Evolutionary conservation across 2,329 filamentous ascomycete species (phyloP).

Genomic region (Thyridium curvatum): DNA sequence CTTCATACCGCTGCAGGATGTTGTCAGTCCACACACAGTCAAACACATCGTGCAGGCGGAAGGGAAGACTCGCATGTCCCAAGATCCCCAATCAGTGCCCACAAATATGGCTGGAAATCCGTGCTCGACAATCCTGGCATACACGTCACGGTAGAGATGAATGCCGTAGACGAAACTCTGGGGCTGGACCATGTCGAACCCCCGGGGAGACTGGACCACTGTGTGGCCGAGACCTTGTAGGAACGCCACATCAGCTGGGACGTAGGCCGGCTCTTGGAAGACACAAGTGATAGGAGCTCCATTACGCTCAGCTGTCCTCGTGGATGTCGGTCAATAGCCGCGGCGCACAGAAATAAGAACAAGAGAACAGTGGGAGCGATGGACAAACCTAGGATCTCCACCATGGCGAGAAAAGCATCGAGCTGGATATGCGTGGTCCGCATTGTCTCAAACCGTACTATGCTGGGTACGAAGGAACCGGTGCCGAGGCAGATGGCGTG

Average conservation of each 20-base stretch:
- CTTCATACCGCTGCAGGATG: neutral
- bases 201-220: conserved; percentile 44
- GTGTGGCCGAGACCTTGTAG: conserved; percentile 47
- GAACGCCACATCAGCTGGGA: conserved; percentile 40
- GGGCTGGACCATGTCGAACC: conserved; percentile 40
- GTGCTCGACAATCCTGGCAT: conserved; percentile 39
- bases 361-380: neutral
- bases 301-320: conserved; percentile 16
- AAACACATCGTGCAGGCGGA: too few species aligned
- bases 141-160: conserved; percentile 51
- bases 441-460: conserved; percentile 37
- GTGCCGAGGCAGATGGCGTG: conserved; percentile 48
- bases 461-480: conserved; percentile 46
- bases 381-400: conserved; percentile 33
- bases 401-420: conserved; percentile 42
- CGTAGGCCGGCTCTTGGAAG: conserved; percentile 51
- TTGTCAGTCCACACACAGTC: neutral
- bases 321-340: too few species aligned
- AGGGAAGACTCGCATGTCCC: conserved; percentile 44
- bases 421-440: conserved; percentile 45
- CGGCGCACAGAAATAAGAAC: too few species aligned
- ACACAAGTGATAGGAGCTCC: conserved; percentile 31
- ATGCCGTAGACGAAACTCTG: conserved; percentile 54
- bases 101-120: conserved; percentile 48
- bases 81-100: conserved; percentile 46